Evolutionary conservation across 257 asterid genomes (phyloP).

Genomic region (Verbena officinalis): DNA sequence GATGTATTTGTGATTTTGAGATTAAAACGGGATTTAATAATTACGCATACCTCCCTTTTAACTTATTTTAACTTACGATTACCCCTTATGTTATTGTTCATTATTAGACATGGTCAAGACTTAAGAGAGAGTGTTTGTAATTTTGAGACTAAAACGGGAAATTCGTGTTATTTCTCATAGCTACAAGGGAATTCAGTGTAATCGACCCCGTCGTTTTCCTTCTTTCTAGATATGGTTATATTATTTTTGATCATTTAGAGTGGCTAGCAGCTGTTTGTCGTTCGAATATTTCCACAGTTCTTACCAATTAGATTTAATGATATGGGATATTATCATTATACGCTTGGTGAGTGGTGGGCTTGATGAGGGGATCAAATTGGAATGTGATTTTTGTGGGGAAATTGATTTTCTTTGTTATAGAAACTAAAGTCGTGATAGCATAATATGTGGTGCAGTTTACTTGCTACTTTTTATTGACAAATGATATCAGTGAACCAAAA

Average conservation of each 20-base stretch:
- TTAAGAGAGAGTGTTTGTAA: no score
- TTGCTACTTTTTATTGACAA: conserved; percentile 21
- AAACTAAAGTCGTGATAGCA: conserved; percentile 31
- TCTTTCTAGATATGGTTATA: conserved; percentile 22
- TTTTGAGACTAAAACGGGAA: no score
- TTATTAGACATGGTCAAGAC: no score
- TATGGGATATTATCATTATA: conserved; percentile 19
- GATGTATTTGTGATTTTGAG: no score
- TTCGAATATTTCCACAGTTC: not conserved
- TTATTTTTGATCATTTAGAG: conserved; percentile 23
- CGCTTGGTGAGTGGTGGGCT: conserved; percentile 18
- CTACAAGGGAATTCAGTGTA: no score
- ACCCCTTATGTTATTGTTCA: no score
- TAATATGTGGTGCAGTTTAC: conserved; percentile 49
- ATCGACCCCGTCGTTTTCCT: not conserved
- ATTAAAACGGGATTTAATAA: no score
- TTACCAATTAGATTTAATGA: conserved; percentile 16
- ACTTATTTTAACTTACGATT: no score
- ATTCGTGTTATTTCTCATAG: no score
- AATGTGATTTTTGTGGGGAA: conserved; percentile 26
- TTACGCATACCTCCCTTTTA: no score
- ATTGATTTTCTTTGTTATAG: conserved; percentile 20
- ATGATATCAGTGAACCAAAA: conserved; percentile 41
- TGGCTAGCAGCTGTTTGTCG: conserved; percentile 19
- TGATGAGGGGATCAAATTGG: conserved; percentile 8